phyloP scores from a whole-genome alignment of 306 rosid species.

The Betula pendula region DNA sequence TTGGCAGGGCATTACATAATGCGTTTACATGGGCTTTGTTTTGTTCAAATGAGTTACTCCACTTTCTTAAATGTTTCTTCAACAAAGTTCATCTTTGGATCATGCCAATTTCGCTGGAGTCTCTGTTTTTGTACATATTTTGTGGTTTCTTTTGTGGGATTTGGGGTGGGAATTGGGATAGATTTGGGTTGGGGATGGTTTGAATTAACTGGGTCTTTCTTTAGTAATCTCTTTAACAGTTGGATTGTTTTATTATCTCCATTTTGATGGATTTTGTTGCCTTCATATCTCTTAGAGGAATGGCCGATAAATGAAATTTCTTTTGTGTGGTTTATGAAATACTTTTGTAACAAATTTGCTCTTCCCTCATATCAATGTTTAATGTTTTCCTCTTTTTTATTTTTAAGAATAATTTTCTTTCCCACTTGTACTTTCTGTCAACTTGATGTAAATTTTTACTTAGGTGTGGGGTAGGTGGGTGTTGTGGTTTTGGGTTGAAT shows the following conservation, averaged over 20 bases:
- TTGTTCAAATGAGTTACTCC: conserved; percentile 1
- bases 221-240: neutral
- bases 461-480: neutral
- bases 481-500: neutral
- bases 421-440: neutral
- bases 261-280: neutral
- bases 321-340: conserved; percentile 16
- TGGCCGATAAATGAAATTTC: neutral
- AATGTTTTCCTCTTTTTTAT: neutral
- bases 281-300: neutral
- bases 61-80: neutral
- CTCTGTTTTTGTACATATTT: neutral
- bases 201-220: neutral
- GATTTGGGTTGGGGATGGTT: neutral
- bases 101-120: neutral
- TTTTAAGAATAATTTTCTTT: neutral
- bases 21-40: neutral
- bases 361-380: neutral
- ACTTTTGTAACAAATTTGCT: neutral
- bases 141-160: neutral
- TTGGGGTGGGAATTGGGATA: neutral
- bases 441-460: neutral
- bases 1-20: neutral
- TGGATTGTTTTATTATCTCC: neutral
- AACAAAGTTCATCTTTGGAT: neutral